Evolutionary conservation across 805 yeast species (phyloP).

Genomic region (Candida chauliodis): DNA sequence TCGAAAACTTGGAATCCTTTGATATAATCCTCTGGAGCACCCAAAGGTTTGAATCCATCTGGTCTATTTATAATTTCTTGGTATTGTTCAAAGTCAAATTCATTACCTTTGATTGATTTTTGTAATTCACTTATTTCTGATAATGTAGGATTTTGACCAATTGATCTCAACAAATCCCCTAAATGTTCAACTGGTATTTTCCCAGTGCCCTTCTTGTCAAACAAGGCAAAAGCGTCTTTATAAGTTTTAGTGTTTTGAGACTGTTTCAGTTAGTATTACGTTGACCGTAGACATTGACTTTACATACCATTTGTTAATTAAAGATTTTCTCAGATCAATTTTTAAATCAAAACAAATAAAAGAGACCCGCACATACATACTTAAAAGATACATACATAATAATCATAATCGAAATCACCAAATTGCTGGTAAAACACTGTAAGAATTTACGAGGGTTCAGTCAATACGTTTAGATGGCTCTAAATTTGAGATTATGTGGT

Average conservation of each 20-base stretch:
- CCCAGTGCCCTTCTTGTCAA: conserved; percentile 95
- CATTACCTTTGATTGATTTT: conserved; percentile 42
- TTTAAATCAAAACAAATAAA: background rate
- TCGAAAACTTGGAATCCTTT: conserved; percentile 95
- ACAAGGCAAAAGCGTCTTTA: conserved; percentile 94
- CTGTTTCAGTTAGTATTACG: conserved; percentile 15
- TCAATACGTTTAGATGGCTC: too few species aligned
- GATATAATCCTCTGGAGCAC: conserved; percentile 87
- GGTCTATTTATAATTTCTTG: conserved; percentile 77
- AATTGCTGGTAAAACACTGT: too few species aligned
- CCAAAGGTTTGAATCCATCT: conserved; percentile 82
- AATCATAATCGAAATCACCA: too few species aligned
- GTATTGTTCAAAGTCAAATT: conserved; percentile 73
- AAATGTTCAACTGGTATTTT: conserved; percentile 77
- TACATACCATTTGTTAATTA: conserved; percentile 2
- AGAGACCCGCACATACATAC: background rate
- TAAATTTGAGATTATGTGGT: too few species aligned
- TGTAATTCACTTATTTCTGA: conserved; percentile 67
- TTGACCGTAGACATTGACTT: background rate
- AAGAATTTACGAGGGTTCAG: too few species aligned
- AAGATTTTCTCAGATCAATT: conserved; percentile 2
- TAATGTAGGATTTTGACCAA: conserved; percentile 97
- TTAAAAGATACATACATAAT: too few species aligned
- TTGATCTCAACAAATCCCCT: conserved; percentile 93
- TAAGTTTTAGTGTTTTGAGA: conserved; percentile 45